A percentile compares a stretch with the other conserved stretches of the same genome.
These are phyloP conservation scores for Pseudogymnoascus sp. DNA, from an alignment of 2,329 filamentous ascomycete genomes.

Conservation along the genomic window DNA sequence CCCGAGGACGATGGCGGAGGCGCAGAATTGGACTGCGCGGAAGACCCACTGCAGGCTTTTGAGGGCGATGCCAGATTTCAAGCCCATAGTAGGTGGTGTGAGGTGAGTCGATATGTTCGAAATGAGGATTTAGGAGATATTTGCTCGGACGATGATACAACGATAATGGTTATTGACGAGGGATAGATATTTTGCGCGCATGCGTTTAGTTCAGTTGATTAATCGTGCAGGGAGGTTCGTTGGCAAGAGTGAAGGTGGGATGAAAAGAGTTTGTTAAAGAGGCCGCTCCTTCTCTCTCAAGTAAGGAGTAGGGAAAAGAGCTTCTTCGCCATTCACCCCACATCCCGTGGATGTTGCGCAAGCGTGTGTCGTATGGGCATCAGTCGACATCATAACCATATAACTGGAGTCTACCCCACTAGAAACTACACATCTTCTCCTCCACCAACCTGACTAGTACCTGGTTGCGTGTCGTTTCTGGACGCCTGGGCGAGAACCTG, in stretches of 20 bases:
- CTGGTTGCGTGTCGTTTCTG: neutral
- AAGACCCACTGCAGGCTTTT: slow-evolving; percentile 64
- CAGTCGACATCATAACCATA: slow-evolving; percentile 4
- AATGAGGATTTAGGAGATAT: neutral
- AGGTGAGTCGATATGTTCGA: neutral
- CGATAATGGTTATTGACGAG: neutral
- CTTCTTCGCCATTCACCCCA: slow-evolving; percentile 5
- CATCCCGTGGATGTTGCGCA: slow-evolving; percentile 1
- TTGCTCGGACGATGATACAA: neutral
- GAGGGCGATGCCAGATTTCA: slow-evolving; percentile 52
- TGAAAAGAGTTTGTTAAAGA: neutral
- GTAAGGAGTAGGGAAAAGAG: neutral
- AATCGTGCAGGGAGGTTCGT: neutral
- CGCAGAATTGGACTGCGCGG: slow-evolving; percentile 67
- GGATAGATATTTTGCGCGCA: neutral
- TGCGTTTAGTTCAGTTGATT: neutral
- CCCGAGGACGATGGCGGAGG: slow-evolving; percentile 64
- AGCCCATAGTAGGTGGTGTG: slow-evolving; percentile 41
- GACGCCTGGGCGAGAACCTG: neutral
- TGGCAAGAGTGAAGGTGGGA: neutral
- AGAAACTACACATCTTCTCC: neutral
- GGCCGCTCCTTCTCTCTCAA: neutral
- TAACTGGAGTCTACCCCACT: neutral
- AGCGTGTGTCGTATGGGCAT: slow-evolving; percentile 3
- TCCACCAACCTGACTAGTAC: slow-evolving; percentile 8